phyloP scores from a whole-genome alignment of 352 stramenopile species.

The Pythium rhizo-oryzae region DNA sequence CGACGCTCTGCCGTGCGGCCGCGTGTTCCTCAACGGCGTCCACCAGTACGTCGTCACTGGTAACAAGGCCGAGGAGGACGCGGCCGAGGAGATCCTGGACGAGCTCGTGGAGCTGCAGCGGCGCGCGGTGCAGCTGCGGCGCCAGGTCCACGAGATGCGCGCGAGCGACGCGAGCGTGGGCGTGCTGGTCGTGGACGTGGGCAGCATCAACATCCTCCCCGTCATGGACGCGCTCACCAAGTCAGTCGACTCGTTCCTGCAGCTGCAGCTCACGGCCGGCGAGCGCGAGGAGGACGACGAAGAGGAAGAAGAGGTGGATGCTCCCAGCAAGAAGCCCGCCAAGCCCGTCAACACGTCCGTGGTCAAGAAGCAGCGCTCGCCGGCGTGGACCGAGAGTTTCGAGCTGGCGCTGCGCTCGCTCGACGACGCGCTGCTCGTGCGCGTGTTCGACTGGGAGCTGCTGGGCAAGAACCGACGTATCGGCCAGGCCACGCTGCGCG shows the following conservation, averaged over 20 bases:
- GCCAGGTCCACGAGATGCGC: constrained; percentile 41
- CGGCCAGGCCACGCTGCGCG: constrained; percentile 41
- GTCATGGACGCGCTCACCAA: constrained; percentile 59
- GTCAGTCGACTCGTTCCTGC: constrained; percentile 56
- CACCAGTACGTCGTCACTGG: constrained; percentile 69
- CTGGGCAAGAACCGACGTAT: constrained; percentile 55
- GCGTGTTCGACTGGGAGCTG: constrained; percentile 59
- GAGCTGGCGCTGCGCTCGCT: constrained; percentile 54
- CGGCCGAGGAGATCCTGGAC: constrained; percentile 70
- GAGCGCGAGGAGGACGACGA: neutral
- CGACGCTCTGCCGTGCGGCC: constrained; percentile 40
- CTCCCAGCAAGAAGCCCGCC: constrained; percentile 3
- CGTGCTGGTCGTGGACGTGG: constrained; percentile 52
- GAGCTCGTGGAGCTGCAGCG: constrained; percentile 49
- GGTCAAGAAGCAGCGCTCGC: constrained; percentile 62
- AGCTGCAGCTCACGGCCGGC: constrained; percentile 34
- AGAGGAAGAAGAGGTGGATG: neutral
- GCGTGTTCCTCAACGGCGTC: constrained; percentile 76
- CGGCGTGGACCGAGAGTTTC: constrained; percentile 65
- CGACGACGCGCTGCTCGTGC: constrained; percentile 47
- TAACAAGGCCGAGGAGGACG: constrained; percentile 68
- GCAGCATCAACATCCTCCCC: constrained; percentile 68
- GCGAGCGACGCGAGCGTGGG: constrained; percentile 35
- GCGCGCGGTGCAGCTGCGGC: constrained; percentile 42
- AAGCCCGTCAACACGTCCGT: constrained; percentile 55